Evolutionary conservation across 2,329 filamentous ascomycete species (phyloP).

Genomic region (Coniosporium tulheliwenetii): DNA sequence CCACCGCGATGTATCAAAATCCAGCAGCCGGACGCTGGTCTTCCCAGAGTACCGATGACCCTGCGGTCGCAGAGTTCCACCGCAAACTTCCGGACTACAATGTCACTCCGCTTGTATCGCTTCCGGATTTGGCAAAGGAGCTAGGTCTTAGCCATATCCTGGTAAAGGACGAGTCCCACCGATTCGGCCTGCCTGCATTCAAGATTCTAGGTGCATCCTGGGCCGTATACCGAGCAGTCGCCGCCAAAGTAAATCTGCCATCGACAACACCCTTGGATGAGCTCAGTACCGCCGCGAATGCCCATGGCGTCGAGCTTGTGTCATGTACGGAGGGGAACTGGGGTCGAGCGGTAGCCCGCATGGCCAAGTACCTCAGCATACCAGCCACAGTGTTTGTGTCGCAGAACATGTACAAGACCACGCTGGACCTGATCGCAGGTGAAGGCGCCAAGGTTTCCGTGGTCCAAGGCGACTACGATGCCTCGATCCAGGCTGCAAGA

Average conservation of each 20-base stretch:
- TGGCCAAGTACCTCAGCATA: constrained; percentile 45
- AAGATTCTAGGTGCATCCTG: constrained; percentile 71
- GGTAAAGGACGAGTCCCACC: constrained; percentile 55
- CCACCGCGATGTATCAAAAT: background rate
- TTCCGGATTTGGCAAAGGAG: constrained; percentile 39
- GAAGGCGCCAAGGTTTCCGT: constrained; percentile 48
- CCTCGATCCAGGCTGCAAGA: constrained; percentile 36
- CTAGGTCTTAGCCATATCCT: constrained; percentile 43
- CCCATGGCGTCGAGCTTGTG: constrained; percentile 29
- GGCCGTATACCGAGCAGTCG: constrained; percentile 47
- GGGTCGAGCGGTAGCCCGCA: constrained; percentile 55
- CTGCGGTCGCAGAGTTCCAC: constrained; percentile 34
- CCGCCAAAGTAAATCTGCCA: constrained; percentile 25
- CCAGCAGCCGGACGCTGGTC: background rate
- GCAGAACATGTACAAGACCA: constrained; percentile 35
- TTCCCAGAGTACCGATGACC: background rate
- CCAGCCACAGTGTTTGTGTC: constrained; percentile 48
- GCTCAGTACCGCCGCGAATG: constrained; percentile 11
- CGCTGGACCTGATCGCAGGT: constrained; percentile 36
- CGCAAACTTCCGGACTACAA: constrained; percentile 39
- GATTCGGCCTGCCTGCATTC: constrained; percentile 58
- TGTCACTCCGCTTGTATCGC: constrained; percentile 36
- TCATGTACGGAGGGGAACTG: constrained; percentile 65
- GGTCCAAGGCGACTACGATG: constrained; percentile 47
- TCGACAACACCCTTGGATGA: background rate